Evolutionary conservation across 1,284 basidiomycete species (phyloP).

Genomic region (Gymnopus androsaceus): DNA sequence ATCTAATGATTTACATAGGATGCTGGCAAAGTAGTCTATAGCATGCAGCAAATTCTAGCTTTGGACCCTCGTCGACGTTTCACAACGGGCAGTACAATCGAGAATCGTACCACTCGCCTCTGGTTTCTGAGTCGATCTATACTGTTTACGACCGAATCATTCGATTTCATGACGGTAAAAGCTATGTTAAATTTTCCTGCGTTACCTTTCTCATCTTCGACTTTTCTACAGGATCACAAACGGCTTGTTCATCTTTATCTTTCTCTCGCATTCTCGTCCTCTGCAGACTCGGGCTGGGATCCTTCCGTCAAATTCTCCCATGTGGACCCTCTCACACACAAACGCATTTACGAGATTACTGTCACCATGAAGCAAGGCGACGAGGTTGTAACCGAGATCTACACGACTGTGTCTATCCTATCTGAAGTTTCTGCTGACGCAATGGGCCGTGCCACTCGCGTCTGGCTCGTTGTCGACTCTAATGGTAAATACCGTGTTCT

Average conservation of each 20-base stretch:
- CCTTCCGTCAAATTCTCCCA: neutral
- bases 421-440: conserved; percentile 7
- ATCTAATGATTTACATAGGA: conserved; percentile 8
- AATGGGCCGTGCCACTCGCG: conserved; percentile 4
- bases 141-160: neutral
- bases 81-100: conserved; percentile 16
- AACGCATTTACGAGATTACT: neutral
- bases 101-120: conserved; percentile 14
- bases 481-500: neutral
- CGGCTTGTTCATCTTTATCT: neutral
- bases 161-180: neutral
- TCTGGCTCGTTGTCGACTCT: conserved; percentile 1
- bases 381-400: too few species aligned
- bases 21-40: conserved; percentile 11
- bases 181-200: neutral
- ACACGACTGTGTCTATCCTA: neutral
- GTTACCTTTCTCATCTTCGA: too few species aligned
- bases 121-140: conserved; percentile 10
- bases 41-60: conserved; percentile 17
- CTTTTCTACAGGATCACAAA: neutral
- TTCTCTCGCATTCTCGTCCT: neutral
- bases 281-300: neutral
- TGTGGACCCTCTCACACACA: neutral
- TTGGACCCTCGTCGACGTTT: conserved; percentile 20
- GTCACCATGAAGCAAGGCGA: neutral